Evolutionary conservation across 2,329 filamentous ascomycete genomes (phyloP).

Genomic region (Pestalotiopsis sp.): DNA sequence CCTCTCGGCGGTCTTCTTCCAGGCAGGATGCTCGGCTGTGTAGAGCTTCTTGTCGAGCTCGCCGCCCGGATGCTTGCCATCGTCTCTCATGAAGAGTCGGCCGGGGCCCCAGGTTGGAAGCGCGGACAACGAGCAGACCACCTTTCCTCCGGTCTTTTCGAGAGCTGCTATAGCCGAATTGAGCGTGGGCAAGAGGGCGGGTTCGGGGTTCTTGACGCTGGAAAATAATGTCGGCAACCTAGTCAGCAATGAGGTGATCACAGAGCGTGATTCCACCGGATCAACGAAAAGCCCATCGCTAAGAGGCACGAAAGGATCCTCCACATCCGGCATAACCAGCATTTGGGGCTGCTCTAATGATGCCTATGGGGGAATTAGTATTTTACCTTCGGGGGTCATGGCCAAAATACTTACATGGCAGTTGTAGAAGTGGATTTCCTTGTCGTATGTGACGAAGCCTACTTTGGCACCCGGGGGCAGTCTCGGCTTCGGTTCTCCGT

Average conservation of each 20-base stretch:
- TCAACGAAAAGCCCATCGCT: constrained; percentile 94
- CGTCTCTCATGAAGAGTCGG: constrained; percentile 81
- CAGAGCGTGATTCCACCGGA: constrained; percentile 79
- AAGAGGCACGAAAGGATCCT: constrained; percentile 93
- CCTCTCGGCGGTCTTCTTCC: constrained; percentile 83
- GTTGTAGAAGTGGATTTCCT: constrained; percentile 98
- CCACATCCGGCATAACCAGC: constrained; percentile 97
- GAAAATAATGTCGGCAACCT: constrained; percentile 86
- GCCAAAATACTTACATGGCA: constrained; percentile 68
- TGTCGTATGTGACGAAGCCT: constrained; percentile 94
- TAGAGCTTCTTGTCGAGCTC: constrained; percentile 93
- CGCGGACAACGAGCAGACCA: constrained; percentile 84
- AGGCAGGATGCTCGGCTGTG: constrained; percentile 85
- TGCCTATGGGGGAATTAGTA: constrained; percentile 49
- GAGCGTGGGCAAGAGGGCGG: constrained; percentile 81
- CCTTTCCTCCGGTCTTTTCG: constrained; percentile 86
- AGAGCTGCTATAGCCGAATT: constrained; percentile 84
- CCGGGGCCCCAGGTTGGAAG: constrained; percentile 92
- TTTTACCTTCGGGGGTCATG: not conserved
- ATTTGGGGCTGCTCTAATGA: constrained; percentile 88
- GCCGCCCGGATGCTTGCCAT: constrained; percentile 81
- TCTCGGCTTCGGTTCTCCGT: constrained; percentile 54
- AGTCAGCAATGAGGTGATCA: constrained; percentile 86
- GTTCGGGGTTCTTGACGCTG: constrained; percentile 85
- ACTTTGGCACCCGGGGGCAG: constrained; percentile 83